phyloP scores from a whole-genome alignment of 495 filamentous ascomycete genomes.

The Aspergillus conjunctus region DNA sequence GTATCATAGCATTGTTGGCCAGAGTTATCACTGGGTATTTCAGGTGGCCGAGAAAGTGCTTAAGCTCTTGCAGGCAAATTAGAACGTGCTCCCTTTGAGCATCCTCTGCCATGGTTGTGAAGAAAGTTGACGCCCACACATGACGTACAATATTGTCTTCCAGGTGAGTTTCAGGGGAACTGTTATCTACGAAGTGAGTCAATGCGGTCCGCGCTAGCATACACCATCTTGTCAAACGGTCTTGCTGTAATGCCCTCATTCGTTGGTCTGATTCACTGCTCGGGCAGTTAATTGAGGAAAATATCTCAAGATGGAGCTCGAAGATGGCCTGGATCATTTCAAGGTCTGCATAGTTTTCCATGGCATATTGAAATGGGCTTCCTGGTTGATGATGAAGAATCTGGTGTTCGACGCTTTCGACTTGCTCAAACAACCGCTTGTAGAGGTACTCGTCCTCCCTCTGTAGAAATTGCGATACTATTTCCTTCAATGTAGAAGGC shows the following conservation, averaged over 20 bases:
- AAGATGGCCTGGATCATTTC: slow-evolving; percentile 77
- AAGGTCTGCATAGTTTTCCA: slow-evolving; percentile 31
- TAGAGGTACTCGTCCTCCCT: slow-evolving; percentile 70
- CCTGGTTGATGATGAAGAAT: slow-evolving; percentile 31
- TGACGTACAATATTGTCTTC: slow-evolving; percentile 57
- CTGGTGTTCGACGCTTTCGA: slow-evolving; percentile 38
- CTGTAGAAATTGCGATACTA: slow-evolving; percentile 67
- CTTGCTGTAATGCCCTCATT: slow-evolving; percentile 62
- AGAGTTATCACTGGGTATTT: slow-evolving; percentile 59
- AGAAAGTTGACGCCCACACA: slow-evolving; percentile 82
- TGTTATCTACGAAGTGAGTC: slow-evolving; percentile 47
- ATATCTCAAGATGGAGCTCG: slow-evolving; percentile 88
- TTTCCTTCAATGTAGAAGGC: slow-evolving; percentile 71
- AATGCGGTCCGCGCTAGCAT: slow-evolving; percentile 66
- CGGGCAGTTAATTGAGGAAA: slow-evolving; percentile 72
- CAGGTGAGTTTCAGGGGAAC: slow-evolving; percentile 27
- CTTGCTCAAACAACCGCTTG: slow-evolving; percentile 48
- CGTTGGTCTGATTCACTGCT: slow-evolving; percentile 65
- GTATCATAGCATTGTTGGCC: slow-evolving; percentile 85
- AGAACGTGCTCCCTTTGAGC: slow-evolving; percentile 75
- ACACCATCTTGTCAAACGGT: slow-evolving; percentile 75
- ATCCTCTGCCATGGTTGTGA: slow-evolving; percentile 68
- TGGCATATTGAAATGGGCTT: slow-evolving; percentile 31
- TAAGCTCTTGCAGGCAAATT: slow-evolving; percentile 75
- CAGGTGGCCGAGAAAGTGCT: slow-evolving; percentile 46